phyloP scores from a whole-genome alignment of 2,329 filamentous ascomycete genomes.

The Fusarium incarnatum region DNA sequence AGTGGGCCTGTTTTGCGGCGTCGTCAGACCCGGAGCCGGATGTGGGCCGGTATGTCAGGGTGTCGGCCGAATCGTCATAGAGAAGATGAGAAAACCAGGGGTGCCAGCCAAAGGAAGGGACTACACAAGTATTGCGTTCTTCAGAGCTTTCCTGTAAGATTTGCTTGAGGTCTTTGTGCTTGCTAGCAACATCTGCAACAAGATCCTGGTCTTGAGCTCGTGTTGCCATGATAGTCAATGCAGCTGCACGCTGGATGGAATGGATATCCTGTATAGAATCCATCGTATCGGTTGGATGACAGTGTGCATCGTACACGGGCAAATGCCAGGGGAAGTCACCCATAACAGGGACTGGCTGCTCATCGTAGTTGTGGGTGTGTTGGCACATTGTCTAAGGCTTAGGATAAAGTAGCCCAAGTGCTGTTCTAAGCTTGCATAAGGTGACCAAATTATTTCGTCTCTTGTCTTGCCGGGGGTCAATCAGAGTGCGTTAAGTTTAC shows the following conservation, averaged over 20 bases:
- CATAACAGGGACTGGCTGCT: not conserved
- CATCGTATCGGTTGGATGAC: slow-evolving; percentile 86
- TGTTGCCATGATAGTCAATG: slow-evolving; percentile 82
- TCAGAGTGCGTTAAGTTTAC: not conserved
- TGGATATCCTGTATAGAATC: slow-evolving; percentile 67
- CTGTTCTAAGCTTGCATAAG: not conserved
- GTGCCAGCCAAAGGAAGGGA: slow-evolving; percentile 88
- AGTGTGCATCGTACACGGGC: slow-evolving; percentile 82
- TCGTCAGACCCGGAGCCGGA: slow-evolving; percentile 35
- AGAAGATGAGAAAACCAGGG: slow-evolving; percentile 87
- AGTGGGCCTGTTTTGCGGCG: slow-evolving; percentile 67
- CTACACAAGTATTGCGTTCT: slow-evolving; percentile 36
- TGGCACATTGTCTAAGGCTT: slow-evolving; percentile 20
- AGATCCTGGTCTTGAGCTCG: slow-evolving; percentile 80
- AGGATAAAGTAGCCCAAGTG: not conserved
- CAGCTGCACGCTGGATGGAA: slow-evolving; percentile 70
- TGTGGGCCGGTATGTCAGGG: slow-evolving; percentile 52
- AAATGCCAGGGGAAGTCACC: slow-evolving; percentile 73
- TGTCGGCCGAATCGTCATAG: slow-evolving; percentile 66
- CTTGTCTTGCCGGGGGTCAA: not conserved
- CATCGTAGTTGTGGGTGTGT: slow-evolving; percentile 16
- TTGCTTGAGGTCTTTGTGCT: slow-evolving; percentile 52
- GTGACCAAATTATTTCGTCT: not conserved
- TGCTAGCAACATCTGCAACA: slow-evolving; percentile 70
- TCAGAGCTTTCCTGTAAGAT: not conserved